Conservation (phyloP, 169 alveolate genomes). For the Condylostoma magnum region DNA sequence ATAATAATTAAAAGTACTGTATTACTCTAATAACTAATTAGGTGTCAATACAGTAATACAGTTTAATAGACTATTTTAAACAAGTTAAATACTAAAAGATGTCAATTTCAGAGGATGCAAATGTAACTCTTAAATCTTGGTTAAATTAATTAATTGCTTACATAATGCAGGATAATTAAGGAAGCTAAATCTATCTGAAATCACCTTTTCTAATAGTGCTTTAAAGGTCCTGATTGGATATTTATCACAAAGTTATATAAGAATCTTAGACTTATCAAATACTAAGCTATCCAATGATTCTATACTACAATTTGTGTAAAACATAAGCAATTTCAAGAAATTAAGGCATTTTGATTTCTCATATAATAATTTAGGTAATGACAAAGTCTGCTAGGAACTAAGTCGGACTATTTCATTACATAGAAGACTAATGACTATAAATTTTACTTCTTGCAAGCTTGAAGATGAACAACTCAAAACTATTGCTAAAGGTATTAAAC, state of each 20-base stretch:
- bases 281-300: neutral
- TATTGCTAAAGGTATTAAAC: neutral
- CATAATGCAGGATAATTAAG: neutral
- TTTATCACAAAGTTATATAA: neutral
- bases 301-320: neutral
- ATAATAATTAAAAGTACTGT: too few species aligned
- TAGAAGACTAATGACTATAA: neutral
- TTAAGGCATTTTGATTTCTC: constrained; percentile 7
- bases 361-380: constrained; percentile 3
- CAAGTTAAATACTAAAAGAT: neutral
- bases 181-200: constrained; percentile 4
- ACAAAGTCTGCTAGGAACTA: neutral
- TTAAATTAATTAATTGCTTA: neutral
- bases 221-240: neutral
- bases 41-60: neutral
- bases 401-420: neutral
- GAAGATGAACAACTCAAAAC: neutral
- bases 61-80: neutral
- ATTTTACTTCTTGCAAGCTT: neutral
- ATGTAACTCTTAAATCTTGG: neutral
- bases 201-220: neutral
- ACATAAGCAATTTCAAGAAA: neutral
- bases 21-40: constrained; percentile 4
- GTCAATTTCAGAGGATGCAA: constrained; percentile 13
- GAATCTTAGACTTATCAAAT: neutral